These are phyloP conservation scores for Aegilops longissima DNA, from an alignment of 176 grass and related monocot species.

Conservation along the genomic window DNA sequence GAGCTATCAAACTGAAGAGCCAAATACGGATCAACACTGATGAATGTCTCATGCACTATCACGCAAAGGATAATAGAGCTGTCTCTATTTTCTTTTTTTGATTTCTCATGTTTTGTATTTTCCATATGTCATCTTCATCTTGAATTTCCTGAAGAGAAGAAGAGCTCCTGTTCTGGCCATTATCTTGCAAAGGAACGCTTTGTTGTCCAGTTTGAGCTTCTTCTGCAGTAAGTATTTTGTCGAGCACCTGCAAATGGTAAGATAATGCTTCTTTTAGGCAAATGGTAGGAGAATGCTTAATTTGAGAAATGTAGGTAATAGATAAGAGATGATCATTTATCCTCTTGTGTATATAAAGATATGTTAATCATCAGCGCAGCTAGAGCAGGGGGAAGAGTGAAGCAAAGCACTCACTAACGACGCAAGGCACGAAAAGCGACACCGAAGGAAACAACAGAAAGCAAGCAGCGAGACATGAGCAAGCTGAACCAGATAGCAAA, in stretches of 20 bases:
- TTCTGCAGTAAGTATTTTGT: neutral
- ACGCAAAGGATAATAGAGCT: neutral
- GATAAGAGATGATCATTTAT: neutral
- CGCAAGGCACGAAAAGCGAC: too few relatives aligned
- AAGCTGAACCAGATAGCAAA: too few relatives aligned
- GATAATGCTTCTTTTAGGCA: too few relatives aligned
- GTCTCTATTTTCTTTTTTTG: neutral
- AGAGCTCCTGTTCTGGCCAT: neutral
- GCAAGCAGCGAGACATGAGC: too few relatives aligned
- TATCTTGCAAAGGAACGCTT: neutral
- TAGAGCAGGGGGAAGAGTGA: accelerated
- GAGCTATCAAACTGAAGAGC: neutral
- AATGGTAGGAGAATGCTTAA: too few relatives aligned
- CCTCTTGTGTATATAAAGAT: too few relatives aligned
- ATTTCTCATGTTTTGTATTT: neutral
- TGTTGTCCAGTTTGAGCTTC: neutral
- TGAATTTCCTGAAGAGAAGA: neutral
- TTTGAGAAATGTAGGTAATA: too few relatives aligned
- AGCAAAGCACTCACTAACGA: too few relatives aligned
- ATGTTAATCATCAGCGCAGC: neutral
- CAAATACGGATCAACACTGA: neutral
- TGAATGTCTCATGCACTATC: neutral
- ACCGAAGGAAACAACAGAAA: too few relatives aligned
- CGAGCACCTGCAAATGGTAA: neutral
- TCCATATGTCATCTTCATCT: too few relatives aligned